phyloP scores from a whole-genome alignment of 2,329 filamentous ascomycete genomes.

The Phialophora verrucosa region DNA sequence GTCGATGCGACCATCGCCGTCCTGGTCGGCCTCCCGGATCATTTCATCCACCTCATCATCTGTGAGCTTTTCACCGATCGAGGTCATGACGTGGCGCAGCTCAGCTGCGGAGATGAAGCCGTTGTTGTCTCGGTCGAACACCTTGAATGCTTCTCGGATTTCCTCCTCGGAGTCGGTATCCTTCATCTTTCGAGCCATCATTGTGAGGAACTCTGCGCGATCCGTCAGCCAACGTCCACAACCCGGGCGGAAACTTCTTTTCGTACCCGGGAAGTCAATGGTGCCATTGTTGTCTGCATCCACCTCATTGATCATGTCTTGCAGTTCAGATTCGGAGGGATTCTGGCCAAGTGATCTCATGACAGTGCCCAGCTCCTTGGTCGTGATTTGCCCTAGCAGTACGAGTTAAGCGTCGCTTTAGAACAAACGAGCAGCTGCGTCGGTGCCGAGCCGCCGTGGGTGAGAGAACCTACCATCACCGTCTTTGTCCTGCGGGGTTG shows the following conservation, averaged over 20 bases:
- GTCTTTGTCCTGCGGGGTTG: conserved; percentile 74
- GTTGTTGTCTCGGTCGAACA: conserved; percentile 90
- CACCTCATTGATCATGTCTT: conserved; percentile 95
- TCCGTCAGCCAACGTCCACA: conserved; percentile 20
- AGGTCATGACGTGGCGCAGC: conserved; percentile 89
- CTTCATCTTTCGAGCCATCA: conserved; percentile 96
- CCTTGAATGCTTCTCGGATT: conserved; percentile 88
- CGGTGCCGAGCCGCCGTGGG: neutral
- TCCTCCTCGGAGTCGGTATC: conserved; percentile 91
- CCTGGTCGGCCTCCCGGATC: conserved; percentile 89
- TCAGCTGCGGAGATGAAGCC: conserved; percentile 89
- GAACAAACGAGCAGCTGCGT: neutral
- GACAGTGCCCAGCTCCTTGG: conserved; percentile 86
- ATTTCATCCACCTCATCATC: conserved; percentile 92
- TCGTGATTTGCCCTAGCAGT: conserved; percentile 81
- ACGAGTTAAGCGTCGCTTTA: conserved; percentile 8
- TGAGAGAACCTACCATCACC: conserved; percentile 75
- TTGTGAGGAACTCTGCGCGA: conserved; percentile 79
- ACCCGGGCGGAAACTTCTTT: neutral
- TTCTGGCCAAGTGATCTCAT: conserved; percentile 91
- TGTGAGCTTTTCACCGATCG: conserved; percentile 87
- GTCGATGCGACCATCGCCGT: conserved; percentile 86
- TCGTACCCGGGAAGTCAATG: conserved; percentile 85
- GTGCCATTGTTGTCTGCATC: conserved; percentile 92
- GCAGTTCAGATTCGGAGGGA: conserved; percentile 85